Base-by-base conservation (phyloP, 345 rosid genomes). In the Camelina sativa region DNA sequence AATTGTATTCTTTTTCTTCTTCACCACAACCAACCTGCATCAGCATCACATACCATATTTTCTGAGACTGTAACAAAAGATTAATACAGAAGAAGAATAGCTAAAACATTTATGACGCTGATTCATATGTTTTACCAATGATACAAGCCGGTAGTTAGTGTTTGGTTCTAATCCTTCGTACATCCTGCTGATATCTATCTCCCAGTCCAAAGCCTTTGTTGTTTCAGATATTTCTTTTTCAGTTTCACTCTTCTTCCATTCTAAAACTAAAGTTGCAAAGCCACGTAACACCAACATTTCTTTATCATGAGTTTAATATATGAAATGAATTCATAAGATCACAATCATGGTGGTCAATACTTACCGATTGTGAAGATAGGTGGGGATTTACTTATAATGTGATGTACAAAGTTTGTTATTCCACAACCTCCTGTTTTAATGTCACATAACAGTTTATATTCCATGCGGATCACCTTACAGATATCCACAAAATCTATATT, bases 361-460 rank as follows among this genome's bases (percentile, higher is more conserved):
- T 63, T 54, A 73, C 71, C 57, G 12, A 73, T 73, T 6, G 15
- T 64, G 17, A 73, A 64, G 55, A 73, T 30, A 25, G 64, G 37
- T 5, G 77, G 77, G 25, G 23, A 20, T 64, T 30, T 64, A 52
- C 25, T 63, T 44, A 73, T 54, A 15, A 43, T 13, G 3, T 65
- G 71, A 22, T 20, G 56, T 65, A 65, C 28, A 20, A 8, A 3
- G 40, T 65, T 73, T 55, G 7, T 11, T 35, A 8, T 34, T 64
- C 71, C 71, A 46, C 77, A 73, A 1, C 77, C 77, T 73, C 77
- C 77, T 10, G 8, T 30, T 65, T 3, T 34, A 32, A 34, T 34
- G 71, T 65, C 77, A 35, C 65, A 73, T 20, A 43, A 4, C 57
- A 64, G 20, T 34, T 19, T 13, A 16, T 13, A 9, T 11, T 55